phyloP scores from a whole-genome alignment of 2,329 filamentous ascomycete genomes.

The Talaromyces islandicus region DNA sequence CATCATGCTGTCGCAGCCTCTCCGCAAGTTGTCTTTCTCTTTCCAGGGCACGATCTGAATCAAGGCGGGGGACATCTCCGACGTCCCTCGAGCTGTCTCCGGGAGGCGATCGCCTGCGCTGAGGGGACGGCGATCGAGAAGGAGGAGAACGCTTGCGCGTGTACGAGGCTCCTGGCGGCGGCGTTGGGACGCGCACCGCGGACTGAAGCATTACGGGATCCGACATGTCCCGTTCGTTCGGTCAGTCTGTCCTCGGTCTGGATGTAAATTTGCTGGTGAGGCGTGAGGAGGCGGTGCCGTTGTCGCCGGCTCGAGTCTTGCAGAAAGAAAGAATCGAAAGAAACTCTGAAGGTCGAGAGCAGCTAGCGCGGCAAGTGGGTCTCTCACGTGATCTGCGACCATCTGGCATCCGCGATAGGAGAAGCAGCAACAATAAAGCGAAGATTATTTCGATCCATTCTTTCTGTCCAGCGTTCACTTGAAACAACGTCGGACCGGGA shows the following conservation, averaged over 20 bases:
- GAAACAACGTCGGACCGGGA: not conserved
- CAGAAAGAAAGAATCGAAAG: not conserved
- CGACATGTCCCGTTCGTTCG: slow-evolving; percentile 27
- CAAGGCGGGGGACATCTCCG: slow-evolving; percentile 42
- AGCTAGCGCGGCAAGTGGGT: slow-evolving; percentile 1
- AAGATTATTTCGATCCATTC: not conserved
- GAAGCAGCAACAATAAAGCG: not conserved
- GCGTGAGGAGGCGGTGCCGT: not conserved
- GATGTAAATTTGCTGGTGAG: not conserved
- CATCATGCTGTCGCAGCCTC: slow-evolving; percentile 47
- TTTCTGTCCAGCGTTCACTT: not conserved
- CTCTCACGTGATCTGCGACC: slow-evolving; percentile 7
- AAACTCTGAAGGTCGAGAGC: slow-evolving; percentile 2
- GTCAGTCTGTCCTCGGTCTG: not conserved
- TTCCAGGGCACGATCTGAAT: slow-evolving; percentile 44
- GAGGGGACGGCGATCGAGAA: slow-evolving; percentile 48
- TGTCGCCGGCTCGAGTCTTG: slow-evolving; percentile 5
- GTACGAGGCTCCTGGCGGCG: slow-evolving; percentile 44
- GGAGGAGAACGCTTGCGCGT: slow-evolving; percentile 54
- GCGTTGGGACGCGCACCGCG: slow-evolving; percentile 55
- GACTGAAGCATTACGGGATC: slow-evolving; percentile 46
- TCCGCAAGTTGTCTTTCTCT: slow-evolving; percentile 47
- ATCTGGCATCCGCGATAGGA: slow-evolving; percentile 6
- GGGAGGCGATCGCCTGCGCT: slow-evolving; percentile 45
- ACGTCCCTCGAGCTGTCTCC: slow-evolving; percentile 26